Conservation (phyloP, 108 stramenopile genomes). For the Cyclotella baltica region DNA sequence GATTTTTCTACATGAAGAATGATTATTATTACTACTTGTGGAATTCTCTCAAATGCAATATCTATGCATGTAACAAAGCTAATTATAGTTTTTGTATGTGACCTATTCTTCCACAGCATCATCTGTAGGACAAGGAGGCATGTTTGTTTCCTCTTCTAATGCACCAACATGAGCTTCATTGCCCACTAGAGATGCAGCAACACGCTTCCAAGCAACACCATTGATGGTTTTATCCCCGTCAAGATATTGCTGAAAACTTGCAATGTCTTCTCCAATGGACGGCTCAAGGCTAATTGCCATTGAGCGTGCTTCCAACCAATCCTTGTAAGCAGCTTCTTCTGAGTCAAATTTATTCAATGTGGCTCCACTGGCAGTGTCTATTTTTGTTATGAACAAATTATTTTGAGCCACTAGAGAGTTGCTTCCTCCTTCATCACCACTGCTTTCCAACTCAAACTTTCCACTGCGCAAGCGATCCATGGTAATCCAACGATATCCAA, state of each 20-base stretch:
- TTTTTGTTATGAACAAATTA: constrained; percentile 49
- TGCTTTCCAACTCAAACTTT: constrained; percentile 27
- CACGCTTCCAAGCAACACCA: constrained; percentile 60
- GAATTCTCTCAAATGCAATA: too few relatives aligned
- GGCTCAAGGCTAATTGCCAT: neutral
- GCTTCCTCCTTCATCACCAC: too few relatives aligned
- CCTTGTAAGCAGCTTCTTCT: constrained; percentile 61
- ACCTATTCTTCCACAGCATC: neutral
- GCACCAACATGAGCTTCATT: neutral
- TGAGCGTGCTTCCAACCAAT: constrained; percentile 66
- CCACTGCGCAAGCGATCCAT: constrained; percentile 63
- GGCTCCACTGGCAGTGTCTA: constrained; percentile 53
- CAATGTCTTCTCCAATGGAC: constrained; percentile 7
- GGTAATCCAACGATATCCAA: constrained; percentile 80
- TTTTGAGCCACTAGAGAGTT: too few relatives aligned
- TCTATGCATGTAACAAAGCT: too few relatives aligned
- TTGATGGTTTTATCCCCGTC: constrained; percentile 56
- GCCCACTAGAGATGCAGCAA: neutral
- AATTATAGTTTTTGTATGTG: too few relatives aligned
- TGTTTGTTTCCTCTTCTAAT: neutral
- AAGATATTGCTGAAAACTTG: constrained; percentile 51
- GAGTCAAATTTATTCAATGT: constrained; percentile 63
- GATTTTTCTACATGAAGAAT: too few relatives aligned
- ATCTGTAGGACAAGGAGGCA: neutral
- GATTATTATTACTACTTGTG: too few relatives aligned